Conservation (phyloP, 2,329 filamentous ascomycete genomes). For the Neodidymelliopsis sp. region DNA sequence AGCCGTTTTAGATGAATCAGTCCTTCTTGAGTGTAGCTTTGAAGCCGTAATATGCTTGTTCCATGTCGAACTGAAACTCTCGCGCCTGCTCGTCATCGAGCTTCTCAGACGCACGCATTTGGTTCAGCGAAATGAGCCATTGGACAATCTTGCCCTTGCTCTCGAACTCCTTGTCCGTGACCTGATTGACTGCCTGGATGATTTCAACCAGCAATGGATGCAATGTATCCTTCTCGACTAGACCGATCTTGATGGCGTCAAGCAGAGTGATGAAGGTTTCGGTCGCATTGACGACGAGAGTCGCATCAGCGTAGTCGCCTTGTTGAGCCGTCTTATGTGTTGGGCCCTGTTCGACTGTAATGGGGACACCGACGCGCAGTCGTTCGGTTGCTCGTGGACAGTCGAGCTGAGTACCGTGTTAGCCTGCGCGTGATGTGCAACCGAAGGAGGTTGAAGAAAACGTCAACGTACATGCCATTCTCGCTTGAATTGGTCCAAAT, state of each 20-base stretch:
- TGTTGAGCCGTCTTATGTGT: constrained; percentile 53
- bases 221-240: constrained; percentile 94
- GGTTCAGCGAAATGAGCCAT: constrained; percentile 96
- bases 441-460: not conserved
- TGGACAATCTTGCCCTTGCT: constrained; percentile 96
- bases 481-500: constrained; percentile 87
- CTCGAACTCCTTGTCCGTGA: constrained; percentile 94
- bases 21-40: constrained; percentile 71
- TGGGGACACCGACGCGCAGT: constrained; percentile 89
- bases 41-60: constrained; percentile 93
- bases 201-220: constrained; percentile 94
- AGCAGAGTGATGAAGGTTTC: constrained; percentile 99
- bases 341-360: constrained; percentile 71
- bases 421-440: constrained; percentile 15
- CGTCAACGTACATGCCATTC: constrained; percentile 80
- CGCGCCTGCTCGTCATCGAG: constrained; percentile 85
- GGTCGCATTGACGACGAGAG: constrained; percentile 85
- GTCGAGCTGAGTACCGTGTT: constrained; percentile 71
- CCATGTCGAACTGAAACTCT: constrained; percentile 91
- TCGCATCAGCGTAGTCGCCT: constrained; percentile 59
- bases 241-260: constrained; percentile 89
- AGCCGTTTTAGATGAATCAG: constrained; percentile 20
- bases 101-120: constrained; percentile 96
- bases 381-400: constrained; percentile 93
- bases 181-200: constrained; percentile 96